These are phyloP conservation scores for Toxicodendron radicans DNA, from an alignment of 345 rosid species.

Conservation along the genomic window DNA sequence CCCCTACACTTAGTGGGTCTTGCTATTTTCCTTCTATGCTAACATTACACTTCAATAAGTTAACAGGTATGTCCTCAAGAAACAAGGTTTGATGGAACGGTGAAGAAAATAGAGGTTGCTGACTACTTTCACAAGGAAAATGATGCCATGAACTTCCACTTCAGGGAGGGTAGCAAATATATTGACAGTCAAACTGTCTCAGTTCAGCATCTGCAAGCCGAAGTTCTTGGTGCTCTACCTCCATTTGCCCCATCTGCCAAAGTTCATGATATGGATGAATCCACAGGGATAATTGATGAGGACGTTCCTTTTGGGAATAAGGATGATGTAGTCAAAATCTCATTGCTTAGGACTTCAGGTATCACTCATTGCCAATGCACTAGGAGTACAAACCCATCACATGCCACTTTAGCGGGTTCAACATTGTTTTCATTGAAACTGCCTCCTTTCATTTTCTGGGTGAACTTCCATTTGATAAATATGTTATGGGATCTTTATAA, in stretches of 20 bases:
- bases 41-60: conserved; percentile 38
- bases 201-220: conserved; percentile 57
- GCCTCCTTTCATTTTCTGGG: conserved; percentile 72
- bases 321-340: conserved; percentile 47
- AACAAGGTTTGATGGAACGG: conserved; percentile 64
- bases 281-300: conserved; percentile 30
- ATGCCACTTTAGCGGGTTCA: conserved; percentile 37
- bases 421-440: conserved; percentile 59
- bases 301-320: conserved; percentile 39
- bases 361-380: conserved; percentile 43
- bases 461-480: conserved; percentile 53
- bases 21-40: conserved; percentile 22
- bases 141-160: conserved; percentile 26
- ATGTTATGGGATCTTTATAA: conserved; percentile 55
- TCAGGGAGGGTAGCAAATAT: conserved; percentile 10
- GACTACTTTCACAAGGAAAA: conserved; percentile 42
- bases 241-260: conserved; percentile 34
- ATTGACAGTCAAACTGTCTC: conserved; percentile 32
- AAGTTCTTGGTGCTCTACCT: conserved; percentile 69
- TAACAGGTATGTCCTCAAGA: conserved; percentile 80
- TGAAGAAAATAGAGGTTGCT: conserved; percentile 59
- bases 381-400: conserved; percentile 38
- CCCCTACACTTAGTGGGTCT: conserved; percentile 13
- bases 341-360: conserved; percentile 65
- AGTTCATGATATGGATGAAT: conserved; percentile 36